Base-by-base conservation (phyloP, 257 asterid species). In the Solanum etuberosum region DNA sequence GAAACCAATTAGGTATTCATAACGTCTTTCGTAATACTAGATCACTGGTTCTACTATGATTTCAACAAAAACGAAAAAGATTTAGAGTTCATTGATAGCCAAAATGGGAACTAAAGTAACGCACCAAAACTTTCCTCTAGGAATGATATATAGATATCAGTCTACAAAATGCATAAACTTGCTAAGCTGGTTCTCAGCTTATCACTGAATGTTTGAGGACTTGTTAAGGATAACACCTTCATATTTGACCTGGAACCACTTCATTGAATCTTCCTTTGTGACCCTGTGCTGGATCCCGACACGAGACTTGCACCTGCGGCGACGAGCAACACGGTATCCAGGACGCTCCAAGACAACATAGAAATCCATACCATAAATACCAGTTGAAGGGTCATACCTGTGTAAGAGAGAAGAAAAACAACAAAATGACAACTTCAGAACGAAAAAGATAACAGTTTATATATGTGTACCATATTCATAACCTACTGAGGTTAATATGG, bases 331-430 rank as follows among this genome's bases (percentile, higher is more conserved):
- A 11, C 96, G 90, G 84, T 94, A 94, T n/a, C 98, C 98, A 63
- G 98, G 93, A 54, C 96, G 93, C 85, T 92, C 95, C 91, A 92
- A 86, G 32, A 93, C 96, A 20, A 94, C 93, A 31, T 37, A 94
- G 96, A 94, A 94, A 87, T 94, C 98, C 98, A 94, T 94, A 38
- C 98, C 98, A 70, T 94, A 94, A 54, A 94, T 94, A 77, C 98
- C 98, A 16, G 98, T 94, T 42, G 98, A 94, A 21, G 98, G 98
- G 83, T 94, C 98, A 85, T 94, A 94, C 83, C 98, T 93, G 91
- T 0, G 29, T 0, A 78, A 46, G 0, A 61, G 13, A 29, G n/a
- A 23, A 31, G 31, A 87, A 67, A 27, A 71, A 1, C n/a, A 70
- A 65, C 10, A 76, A 35, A 77, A 65, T 72, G 37, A 72, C 3